Conservation (phyloP, 1,139 yeast genomes). For the Pichia sp. region DNA sequence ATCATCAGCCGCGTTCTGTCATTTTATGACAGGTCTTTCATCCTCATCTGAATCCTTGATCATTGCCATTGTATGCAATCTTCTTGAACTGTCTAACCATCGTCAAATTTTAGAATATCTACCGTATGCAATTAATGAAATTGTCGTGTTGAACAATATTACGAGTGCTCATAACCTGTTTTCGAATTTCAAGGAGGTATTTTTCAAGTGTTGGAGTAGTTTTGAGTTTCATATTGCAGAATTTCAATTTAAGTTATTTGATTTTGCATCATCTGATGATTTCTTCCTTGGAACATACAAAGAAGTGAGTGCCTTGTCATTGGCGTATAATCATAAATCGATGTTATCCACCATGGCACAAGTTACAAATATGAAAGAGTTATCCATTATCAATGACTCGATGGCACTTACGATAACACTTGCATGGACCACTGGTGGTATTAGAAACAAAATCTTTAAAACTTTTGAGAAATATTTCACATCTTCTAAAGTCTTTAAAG, state of each 20-base stretch:
- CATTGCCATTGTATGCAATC: constrained; percentile 39
- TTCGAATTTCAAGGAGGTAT: constrained; percentile 25
- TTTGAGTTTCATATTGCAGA: constrained; percentile 32
- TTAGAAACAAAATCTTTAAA: constrained; percentile 15
- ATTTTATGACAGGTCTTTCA: constrained; percentile 38
- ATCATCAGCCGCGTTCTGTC: constrained; percentile 39
- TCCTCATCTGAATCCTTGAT: constrained; percentile 33
- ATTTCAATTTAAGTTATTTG: constrained; percentile 44
- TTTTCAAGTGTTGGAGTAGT: constrained; percentile 43
- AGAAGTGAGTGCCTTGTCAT: constrained; percentile 38
- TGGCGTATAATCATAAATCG: constrained; percentile 30
- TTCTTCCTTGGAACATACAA: constrained; percentile 36
- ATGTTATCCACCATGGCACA: constrained; percentile 18
- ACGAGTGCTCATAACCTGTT: constrained; percentile 32
- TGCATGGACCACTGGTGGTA: constrained; percentile 24
- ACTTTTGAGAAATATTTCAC: constrained; percentile 10
- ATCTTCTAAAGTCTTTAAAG: constrained; percentile 12
- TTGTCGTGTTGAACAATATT: constrained; percentile 27
- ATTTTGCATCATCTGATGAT: constrained; percentile 30
- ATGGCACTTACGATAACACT: constrained; percentile 26
- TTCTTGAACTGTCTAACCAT: constrained; percentile 41
- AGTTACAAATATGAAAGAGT: constrained; percentile 8
- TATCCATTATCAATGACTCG: constrained; percentile 26
- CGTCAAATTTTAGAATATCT: constrained; percentile 37
- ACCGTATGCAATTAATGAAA: constrained; percentile 27